phyloP scores from a whole-genome alignment of 371 early-diverging fungal genomes.

The Mortierella sp. region DNA sequence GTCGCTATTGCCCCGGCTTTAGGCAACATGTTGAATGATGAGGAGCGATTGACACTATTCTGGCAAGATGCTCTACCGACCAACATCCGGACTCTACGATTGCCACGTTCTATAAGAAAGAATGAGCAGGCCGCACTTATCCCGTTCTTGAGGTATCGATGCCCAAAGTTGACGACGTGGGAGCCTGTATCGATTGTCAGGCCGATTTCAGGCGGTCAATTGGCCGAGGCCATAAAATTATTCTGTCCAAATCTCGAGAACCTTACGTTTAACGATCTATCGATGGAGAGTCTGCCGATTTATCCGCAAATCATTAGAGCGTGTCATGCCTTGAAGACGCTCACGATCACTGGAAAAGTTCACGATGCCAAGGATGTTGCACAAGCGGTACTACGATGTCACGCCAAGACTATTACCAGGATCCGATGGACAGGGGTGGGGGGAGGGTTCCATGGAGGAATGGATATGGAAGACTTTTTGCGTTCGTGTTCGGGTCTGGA shows the following conservation, averaged over 20 bases:
- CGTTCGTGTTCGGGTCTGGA: slow-evolving; percentile 7
- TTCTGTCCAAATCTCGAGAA: background rate
- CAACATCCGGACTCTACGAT: slow-evolving; percentile 3
- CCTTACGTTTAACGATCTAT: slow-evolving; percentile 1
- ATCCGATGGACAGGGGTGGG: slow-evolving; percentile 13
- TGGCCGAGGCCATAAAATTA: background rate
- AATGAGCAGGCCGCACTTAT: slow-evolving; percentile 3
- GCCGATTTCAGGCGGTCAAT: background rate
- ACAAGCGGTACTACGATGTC: background rate
- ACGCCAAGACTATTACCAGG: background rate
- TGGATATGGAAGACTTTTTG: slow-evolving; percentile 13
- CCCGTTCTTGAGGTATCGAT: slow-evolving; percentile 9
- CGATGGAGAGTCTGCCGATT: background rate
- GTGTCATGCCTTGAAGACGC: background rate
- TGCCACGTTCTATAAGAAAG: background rate
- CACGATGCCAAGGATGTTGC: background rate
- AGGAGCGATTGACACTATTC: background rate
- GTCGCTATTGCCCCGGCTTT: too few relatives aligned
- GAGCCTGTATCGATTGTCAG: background rate
- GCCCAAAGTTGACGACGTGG: slow-evolving; percentile 10
- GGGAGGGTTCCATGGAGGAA: slow-evolving; percentile 4
- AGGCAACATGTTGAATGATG: background rate
- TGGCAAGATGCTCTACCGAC: slow-evolving; percentile 11
- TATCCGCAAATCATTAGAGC: slow-evolving; percentile 4
- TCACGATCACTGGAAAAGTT: slow-evolving; percentile 3